Evolutionary conservation across 345 rosid genomes (phyloP).

Genomic region (Dipteronia sinensis): DNA sequence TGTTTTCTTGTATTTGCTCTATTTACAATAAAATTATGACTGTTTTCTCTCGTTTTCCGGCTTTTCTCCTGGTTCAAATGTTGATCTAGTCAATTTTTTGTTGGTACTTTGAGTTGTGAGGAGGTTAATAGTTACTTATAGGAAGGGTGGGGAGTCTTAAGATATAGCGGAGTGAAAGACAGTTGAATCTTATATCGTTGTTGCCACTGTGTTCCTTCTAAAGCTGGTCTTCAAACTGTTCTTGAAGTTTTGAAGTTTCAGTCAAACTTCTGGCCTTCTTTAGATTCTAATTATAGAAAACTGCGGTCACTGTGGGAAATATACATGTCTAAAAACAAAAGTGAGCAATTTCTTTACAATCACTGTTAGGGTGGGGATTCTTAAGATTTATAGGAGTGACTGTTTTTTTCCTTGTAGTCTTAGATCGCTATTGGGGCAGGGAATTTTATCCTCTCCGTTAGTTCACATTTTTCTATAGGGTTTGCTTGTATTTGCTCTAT

Average conservation of each 20-base stretch:
- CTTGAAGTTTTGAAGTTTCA: constrained; percentile 82
- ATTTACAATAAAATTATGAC: no score
- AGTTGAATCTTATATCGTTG: not conserved
- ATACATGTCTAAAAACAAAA: constrained; percentile 38
- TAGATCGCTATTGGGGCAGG: no score
- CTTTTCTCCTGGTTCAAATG: no score
- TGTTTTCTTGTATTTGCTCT: no score
- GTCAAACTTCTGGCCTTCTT: constrained; percentile 74
- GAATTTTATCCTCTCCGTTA: no score
- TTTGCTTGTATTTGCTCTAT: no score
- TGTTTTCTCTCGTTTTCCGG: no score
- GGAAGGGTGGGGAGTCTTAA: constrained; percentile 1
- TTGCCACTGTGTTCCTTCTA: constrained; percentile 49
- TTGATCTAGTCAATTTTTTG: no score
- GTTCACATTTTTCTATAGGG: no score
- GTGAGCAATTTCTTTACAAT: constrained; percentile 47
- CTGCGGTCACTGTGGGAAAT: constrained; percentile 63
- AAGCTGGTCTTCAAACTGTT: constrained; percentile 68
- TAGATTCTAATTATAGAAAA: constrained; percentile 37
- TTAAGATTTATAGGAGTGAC: not conserved
- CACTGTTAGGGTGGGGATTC: not conserved
- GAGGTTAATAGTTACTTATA: no score
- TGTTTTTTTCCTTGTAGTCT: no score
- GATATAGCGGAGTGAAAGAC: not conserved
- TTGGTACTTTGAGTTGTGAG: no score